These are phyloP conservation scores for Yamadazyma mexicana DNA, from an alignment of 1,139 yeast species.

Conservation along the genomic window DNA sequence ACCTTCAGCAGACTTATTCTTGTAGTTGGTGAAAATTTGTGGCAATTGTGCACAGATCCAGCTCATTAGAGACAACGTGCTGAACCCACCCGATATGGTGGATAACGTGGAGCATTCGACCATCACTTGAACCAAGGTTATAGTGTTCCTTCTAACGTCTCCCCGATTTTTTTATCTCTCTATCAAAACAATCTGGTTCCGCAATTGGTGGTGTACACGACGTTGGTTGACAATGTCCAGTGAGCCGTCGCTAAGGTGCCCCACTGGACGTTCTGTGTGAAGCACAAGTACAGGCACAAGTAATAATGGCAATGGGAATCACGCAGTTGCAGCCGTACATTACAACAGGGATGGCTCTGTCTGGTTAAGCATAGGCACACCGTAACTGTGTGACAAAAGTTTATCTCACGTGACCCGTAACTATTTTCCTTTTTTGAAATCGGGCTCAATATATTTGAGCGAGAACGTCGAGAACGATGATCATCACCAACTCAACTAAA, in stretches of 20 bases:
- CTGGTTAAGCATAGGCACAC: too few relatives aligned
- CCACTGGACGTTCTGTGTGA: too few relatives aligned
- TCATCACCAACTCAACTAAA: slow-evolving; percentile 8
- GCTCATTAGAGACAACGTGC: slow-evolving; percentile 38
- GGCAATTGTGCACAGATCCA: slow-evolving; percentile 92
- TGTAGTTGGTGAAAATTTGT: slow-evolving; percentile 75
- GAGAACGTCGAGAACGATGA: slow-evolving; percentile 15
- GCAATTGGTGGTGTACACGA: too few relatives aligned
- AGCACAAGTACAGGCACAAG: too few relatives aligned
- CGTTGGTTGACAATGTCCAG: too few relatives aligned
- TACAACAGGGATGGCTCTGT: too few relatives aligned
- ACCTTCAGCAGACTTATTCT: slow-evolving; percentile 81
- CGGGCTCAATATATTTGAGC: slow-evolving; percentile 1
- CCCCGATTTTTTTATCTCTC: background rate
- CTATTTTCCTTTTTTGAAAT: background rate
- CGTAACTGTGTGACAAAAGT: too few relatives aligned
- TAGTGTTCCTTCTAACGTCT: too few relatives aligned
- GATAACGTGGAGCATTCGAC: slow-evolving; percentile 8
- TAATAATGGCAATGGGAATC: too few relatives aligned
- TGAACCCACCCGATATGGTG: slow-evolving; percentile 29
- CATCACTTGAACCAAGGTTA: background rate
- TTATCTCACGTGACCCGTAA: slow-evolving; percentile 1
- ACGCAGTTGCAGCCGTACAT: too few relatives aligned
- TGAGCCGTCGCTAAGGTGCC: too few relatives aligned
- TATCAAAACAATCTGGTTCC: background rate